Base-by-base conservation (phyloP, 768 basidiomycete genomes). In the Phylloporus rhodoxanthus region DNA sequence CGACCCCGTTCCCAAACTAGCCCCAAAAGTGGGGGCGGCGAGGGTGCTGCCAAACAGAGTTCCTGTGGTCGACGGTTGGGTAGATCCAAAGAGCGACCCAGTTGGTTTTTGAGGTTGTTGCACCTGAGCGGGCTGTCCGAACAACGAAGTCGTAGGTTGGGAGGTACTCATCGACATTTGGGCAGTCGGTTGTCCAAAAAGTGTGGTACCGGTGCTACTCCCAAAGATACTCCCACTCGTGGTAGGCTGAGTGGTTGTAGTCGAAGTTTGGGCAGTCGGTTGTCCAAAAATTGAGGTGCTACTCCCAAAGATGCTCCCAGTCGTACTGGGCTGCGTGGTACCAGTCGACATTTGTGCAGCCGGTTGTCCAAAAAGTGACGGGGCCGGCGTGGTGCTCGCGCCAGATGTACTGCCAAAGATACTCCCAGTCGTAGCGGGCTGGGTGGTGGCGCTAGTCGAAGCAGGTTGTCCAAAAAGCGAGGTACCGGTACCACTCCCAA, bases 41-140 rank as follows among this genome's bases (percentile, higher is more conserved):
- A 69, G 58, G 46, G 63, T 60, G 42, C 63, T 63, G 32, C 72
- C 62, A 62, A 76, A 71, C 15, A 76, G 59, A 11, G 57, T 62
- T 8, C 68, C 66, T 23, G 68, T 64, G 13, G 52, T 38, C 15
- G 57, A 45, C 4, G 66, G 52, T 43, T 60, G 59, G 30, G 46
- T 65, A 5, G 68, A 67, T 8, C 60, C 68, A 61, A 68, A 69
- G 28, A 70, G 52, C 13, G 63, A 57, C n/a, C 63, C 58, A 0
- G 44, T 32, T 17, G 59, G 58, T 51, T 57, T 57, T 57, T 55
- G 54, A 45, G 51, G 45, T 48, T 59, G 55, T 55, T 61, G 58
- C 38, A 47, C 29, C 46, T 64, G 58, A 17, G 30, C 5, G n/a
- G 53, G n/a, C 28, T 57, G 61, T 51, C 59, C 56, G 17, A 65